Base-by-base conservation (phyloP, 1,284 basidiomycete species). In the Ustilago esculenta region DNA sequence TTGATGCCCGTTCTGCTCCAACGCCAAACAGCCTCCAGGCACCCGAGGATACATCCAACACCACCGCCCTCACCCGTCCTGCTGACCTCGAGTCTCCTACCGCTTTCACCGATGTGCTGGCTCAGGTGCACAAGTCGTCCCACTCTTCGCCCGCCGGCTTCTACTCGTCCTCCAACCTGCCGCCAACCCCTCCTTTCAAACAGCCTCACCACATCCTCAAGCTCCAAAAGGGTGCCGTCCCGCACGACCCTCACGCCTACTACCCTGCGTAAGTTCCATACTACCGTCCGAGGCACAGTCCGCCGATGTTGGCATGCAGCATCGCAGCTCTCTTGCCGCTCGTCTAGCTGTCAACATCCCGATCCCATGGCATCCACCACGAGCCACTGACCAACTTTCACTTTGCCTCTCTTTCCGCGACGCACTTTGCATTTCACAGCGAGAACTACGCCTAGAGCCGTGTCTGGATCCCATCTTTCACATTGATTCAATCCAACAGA, bases 91-190 rank as follows among this genome's bases (percentile, higher is more conserved):
- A 68, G 25, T 69, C 76, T 39, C 79, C 80, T 24, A 72, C 73
- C 17, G 80, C 80, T 15, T 81, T 81, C 73, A 81, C 80, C 20
- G 67, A 81, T 40, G 79, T 81, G 39, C 69, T 81, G 8, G 73
- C 71, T 8, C 77, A 79, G 46, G 77, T 79, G 32, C 77, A 80
- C 55, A 60, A 64, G 56, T 56, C 67, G 32, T 65, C 67, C 17
- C 53, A 61, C 20, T 36, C 59, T 33, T 53, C 57, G 21, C 29
- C 65, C 17, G 18, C 55, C 27, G 45, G 52, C 57, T 60, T 61
- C 70, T 81, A 81, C 66, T 71, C 76, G 27, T 32, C 68, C 8
- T 55, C 55, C 23, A 77, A 77, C 57, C 65, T 81, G 33, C 80
- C 80, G 25, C 80, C 80, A 9, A 51, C 49, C 35, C 79, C 77